phyloP scores from a whole-genome alignment of 305 asterid species.

The Fraxinus floribunda region DNA sequence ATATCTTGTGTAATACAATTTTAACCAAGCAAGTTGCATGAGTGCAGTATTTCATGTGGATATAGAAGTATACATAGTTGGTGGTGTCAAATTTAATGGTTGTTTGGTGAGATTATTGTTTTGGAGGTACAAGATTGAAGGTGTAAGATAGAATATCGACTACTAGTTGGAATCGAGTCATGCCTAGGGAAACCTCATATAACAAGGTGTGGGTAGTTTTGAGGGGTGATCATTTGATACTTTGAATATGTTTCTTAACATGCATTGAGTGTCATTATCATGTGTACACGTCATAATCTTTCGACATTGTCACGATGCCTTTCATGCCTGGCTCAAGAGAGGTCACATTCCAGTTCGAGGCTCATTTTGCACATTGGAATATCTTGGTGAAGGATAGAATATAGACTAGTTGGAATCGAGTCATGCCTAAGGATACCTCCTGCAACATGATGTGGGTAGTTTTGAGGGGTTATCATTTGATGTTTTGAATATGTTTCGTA shows the following conservation, averaged over 20 bases:
- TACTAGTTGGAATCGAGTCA: background rate
- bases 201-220: background rate
- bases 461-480: too few relatives aligned
- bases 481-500: too few relatives aligned
- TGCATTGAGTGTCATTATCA: background rate
- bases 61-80: background rate
- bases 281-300: background rate
- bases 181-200: background rate
- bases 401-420: too few relatives aligned
- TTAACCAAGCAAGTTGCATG: background rate
- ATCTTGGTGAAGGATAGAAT: too few relatives aligned
- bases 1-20: background rate
- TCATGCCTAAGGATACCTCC: too few relatives aligned
- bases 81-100: background rate
- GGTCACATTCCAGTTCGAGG: background rate
- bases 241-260: background rate
- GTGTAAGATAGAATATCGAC: background rate
- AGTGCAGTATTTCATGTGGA: background rate
- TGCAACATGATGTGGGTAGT: too few relatives aligned
- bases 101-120: background rate
- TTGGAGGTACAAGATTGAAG: background rate
- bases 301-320: background rate
- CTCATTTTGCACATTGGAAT: too few relatives aligned
- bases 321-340: background rate
- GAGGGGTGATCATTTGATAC: too few relatives aligned